Conservation (phyloP, 306 rosid species). For the Morella rubra region DNA sequence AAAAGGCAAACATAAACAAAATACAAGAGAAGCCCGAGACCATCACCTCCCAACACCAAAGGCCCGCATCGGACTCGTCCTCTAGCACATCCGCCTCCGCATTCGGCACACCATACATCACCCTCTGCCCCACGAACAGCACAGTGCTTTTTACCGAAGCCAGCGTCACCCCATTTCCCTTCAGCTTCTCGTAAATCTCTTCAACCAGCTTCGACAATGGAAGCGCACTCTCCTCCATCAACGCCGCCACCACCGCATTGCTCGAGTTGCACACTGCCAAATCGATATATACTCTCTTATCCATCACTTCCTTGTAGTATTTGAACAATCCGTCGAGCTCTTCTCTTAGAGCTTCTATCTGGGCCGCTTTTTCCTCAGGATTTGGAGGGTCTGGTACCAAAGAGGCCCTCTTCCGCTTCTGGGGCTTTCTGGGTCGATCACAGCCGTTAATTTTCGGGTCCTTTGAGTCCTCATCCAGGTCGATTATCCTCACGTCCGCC, state of each 20-base stretch:
- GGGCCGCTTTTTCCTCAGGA: conserved; percentile 44
- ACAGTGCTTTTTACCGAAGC: conserved; percentile 71
- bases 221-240: conserved; percentile 78
- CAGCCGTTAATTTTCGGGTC: conserved; percentile 26
- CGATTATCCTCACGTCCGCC: conserved; percentile 30
- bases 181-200: conserved; percentile 48
- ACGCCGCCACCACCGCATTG: conserved; percentile 54
- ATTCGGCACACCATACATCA: conserved; percentile 71
- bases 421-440: conserved; percentile 38
- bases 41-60: conserved; percentile 99
- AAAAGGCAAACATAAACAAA: background rate
- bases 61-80: conserved; percentile 66
- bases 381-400: conserved; percentile 29
- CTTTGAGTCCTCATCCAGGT: conserved; percentile 26
- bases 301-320: conserved; percentile 51
- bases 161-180: conserved; percentile 38
- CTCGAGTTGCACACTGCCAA: conserved; percentile 31
- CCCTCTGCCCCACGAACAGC: conserved; percentile 69
- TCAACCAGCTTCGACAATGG: conserved; percentile 74
- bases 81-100: conserved; percentile 86
- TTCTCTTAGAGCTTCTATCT: conserved; percentile 39
- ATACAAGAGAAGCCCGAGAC: background rate
- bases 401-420: conserved; percentile 58
- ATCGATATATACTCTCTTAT: conserved; percentile 40
- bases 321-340: conserved; percentile 61